These are phyloP conservation scores for Colletotrichum shisoi DNA, from an alignment of 2,329 filamentous ascomycete species.

Conservation along the genomic window DNA sequence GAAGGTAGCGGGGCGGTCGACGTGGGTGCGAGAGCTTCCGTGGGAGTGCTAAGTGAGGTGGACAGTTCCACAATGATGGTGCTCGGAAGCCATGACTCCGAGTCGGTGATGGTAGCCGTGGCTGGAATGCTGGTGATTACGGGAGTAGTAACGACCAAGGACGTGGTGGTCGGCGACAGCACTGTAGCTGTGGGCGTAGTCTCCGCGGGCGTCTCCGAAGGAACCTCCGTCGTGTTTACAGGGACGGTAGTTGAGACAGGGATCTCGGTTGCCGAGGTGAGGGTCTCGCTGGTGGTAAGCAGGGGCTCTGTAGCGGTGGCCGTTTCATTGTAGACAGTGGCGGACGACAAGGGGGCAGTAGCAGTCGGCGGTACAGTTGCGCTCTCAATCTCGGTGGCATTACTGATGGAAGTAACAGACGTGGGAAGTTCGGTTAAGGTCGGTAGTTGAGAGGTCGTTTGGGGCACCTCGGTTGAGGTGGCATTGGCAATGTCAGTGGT, in stretches of 20 bases:
- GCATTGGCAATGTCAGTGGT: constrained; percentile 26
- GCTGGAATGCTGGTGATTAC: constrained; percentile 52
- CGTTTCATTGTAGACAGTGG: constrained; percentile 27
- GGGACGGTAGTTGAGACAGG: constrained; percentile 31
- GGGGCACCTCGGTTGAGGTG: constrained; percentile 17
- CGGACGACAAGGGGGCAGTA: constrained; percentile 24
- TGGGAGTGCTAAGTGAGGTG: constrained; percentile 53
- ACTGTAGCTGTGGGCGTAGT: constrained; percentile 19
- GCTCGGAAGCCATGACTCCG: constrained; percentile 63
- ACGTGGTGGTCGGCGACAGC: constrained; percentile 28
- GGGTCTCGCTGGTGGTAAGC: constrained; percentile 11
- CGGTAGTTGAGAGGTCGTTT: constrained; percentile 28
- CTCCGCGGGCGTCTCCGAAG: constrained; percentile 19
- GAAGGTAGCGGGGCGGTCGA: constrained; percentile 66
- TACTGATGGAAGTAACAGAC: constrained; percentile 25
- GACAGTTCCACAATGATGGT: constrained; percentile 67
- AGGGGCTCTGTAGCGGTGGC: constrained; percentile 7
- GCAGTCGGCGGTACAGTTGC: constrained; percentile 17
- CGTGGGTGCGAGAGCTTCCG: constrained; percentile 51
- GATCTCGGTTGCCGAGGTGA: constrained; percentile 12
- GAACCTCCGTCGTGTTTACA: constrained; percentile 33
- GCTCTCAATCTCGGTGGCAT: constrained; percentile 21
- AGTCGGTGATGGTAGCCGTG: constrained; percentile 55
- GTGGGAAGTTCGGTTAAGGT: constrained; percentile 30
- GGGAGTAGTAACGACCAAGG: constrained; percentile 46